These are phyloP conservation scores for Gaultheria prostrata DNA, from an alignment of 148 eudicot genomes.

Conservation along the genomic window DNA sequence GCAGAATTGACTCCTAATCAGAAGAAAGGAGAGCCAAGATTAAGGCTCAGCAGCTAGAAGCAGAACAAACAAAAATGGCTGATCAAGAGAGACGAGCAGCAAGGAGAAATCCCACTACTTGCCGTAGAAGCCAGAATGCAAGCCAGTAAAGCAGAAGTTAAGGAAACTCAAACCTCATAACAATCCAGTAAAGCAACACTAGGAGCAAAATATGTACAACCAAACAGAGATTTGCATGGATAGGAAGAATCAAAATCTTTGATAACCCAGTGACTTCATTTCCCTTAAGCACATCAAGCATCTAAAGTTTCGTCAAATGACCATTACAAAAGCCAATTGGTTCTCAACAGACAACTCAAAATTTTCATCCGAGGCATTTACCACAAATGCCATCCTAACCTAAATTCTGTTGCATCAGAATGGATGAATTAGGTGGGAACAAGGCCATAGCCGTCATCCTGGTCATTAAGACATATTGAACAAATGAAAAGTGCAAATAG, in stretches of 20 bases:
- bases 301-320: not conserved
- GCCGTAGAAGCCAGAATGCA: no score
- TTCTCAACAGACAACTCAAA: not conserved
- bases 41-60: no score
- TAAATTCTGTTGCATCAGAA: slow-evolving; percentile 5
- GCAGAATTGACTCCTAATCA: no score
- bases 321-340: not conserved
- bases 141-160: no score
- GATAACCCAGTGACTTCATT: not conserved
- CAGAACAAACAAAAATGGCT: no score
- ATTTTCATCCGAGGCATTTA: not conserved
- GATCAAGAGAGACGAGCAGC: no score
- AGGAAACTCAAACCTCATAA: no score
- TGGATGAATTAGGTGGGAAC: slow-evolving; percentile 68
- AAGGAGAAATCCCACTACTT: no score
- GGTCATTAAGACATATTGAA: slow-evolving; percentile 37
- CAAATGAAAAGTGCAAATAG: slow-evolving; percentile 39
- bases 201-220: not conserved
- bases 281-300: not conserved
- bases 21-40: no score
- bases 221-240: slow-evolving; percentile 8
- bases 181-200: not conserved
- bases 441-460: slow-evolving; percentile 36
- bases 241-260: slow-evolving; percentile 16
- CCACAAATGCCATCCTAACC: not conserved